A percentile compares a stretch with the other conserved stretches of the same genome.
These are phyloP conservation scores for Coemansia sp. DNA, from an alignment of 192 early-diverging fungal species.

Conservation along the genomic window DNA sequence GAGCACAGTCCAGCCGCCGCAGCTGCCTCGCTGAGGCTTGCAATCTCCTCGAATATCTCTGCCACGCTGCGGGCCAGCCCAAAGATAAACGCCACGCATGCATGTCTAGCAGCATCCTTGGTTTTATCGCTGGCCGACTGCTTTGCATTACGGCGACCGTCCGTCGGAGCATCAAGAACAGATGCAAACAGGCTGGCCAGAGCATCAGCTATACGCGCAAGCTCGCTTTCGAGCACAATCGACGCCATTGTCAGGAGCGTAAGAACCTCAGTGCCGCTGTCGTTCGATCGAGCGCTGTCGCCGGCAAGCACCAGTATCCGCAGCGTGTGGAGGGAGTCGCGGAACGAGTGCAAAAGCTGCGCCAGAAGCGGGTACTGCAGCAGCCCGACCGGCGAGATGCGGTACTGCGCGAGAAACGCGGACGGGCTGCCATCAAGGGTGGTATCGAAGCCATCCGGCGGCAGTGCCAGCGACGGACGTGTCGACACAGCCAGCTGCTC, in stretches of 20 bases:
- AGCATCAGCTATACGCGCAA: constrained; percentile 22
- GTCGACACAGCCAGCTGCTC: constrained; percentile 40
- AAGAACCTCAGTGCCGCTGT: constrained; percentile 10
- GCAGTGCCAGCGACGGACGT: constrained; percentile 32
- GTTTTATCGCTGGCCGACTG: not conserved
- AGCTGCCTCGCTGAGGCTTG: constrained; percentile 31
- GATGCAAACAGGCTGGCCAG: constrained; percentile 20
- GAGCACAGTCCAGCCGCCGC: constrained; percentile 7
- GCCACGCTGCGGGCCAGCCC: constrained; percentile 43
- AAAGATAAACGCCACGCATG: constrained; percentile 44
- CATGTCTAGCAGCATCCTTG: constrained; percentile 11
- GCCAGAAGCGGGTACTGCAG: constrained; percentile 49
- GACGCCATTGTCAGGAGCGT: constrained; percentile 40
- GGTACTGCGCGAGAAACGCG: constrained; percentile 29
- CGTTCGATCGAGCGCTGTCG: constrained; percentile 14
- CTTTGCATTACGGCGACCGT: not conserved
- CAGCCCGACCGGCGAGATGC: constrained; percentile 45
- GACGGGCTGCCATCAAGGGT: constrained; percentile 5
- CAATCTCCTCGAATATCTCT: constrained; percentile 46
- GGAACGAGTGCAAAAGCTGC: constrained; percentile 41
- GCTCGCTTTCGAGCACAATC: constrained; percentile 45
- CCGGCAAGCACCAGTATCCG: constrained; percentile 46
- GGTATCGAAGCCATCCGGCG: not conserved
- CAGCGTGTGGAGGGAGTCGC: constrained; percentile 42
- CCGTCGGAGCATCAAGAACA: not conserved